phyloP scores from a whole-genome alignment of 2,329 filamentous ascomycete species.

The Monilinia fructigena region DNA sequence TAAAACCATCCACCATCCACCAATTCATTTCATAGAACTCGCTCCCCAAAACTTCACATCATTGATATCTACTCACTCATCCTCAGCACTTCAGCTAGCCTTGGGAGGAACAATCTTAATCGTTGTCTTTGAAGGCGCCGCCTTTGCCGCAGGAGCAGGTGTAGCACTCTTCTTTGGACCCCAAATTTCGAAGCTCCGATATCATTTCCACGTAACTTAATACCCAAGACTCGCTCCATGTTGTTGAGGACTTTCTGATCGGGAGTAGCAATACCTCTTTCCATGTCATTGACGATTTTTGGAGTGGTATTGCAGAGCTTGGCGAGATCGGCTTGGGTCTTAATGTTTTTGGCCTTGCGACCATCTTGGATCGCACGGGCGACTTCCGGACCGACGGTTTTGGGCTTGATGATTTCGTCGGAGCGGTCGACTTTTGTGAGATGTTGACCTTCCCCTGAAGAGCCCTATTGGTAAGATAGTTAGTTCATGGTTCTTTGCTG shows the following conservation, averaged over 20 bases:
- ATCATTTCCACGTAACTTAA: slow-evolving; percentile 81
- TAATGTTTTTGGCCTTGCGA: slow-evolving; percentile 79
- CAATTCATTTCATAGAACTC: neutral
- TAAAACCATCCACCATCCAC: neutral
- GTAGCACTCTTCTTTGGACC: slow-evolving; percentile 42
- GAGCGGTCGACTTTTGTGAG: slow-evolving; percentile 96
- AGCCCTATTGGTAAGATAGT: slow-evolving; percentile 23
- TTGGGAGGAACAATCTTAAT: slow-evolving; percentile 17
- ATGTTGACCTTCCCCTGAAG: slow-evolving; percentile 73
- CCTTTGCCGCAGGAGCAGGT: slow-evolving; percentile 10
- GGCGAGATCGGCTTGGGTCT: slow-evolving; percentile 85
- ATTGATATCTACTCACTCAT: neutral
- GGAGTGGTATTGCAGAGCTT: slow-evolving; percentile 87
- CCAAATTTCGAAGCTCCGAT: slow-evolving; percentile 81
- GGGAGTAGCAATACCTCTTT: slow-evolving; percentile 73
- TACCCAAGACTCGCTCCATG: slow-evolving; percentile 83
- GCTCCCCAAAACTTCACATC: neutral
- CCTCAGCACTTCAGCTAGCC: neutral
- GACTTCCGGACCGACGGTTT: slow-evolving; percentile 79
- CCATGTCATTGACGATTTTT: slow-evolving; percentile 77
- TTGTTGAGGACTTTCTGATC: slow-evolving; percentile 78
- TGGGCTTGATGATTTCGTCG: slow-evolving; percentile 97
- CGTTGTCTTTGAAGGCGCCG: slow-evolving; percentile 27
- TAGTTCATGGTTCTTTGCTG: slow-evolving; percentile 14
- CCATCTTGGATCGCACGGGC: slow-evolving; percentile 79